Base-by-base conservation (phyloP, 108 stramenopile genomes). In the Discostella stelligeroides region DNA sequence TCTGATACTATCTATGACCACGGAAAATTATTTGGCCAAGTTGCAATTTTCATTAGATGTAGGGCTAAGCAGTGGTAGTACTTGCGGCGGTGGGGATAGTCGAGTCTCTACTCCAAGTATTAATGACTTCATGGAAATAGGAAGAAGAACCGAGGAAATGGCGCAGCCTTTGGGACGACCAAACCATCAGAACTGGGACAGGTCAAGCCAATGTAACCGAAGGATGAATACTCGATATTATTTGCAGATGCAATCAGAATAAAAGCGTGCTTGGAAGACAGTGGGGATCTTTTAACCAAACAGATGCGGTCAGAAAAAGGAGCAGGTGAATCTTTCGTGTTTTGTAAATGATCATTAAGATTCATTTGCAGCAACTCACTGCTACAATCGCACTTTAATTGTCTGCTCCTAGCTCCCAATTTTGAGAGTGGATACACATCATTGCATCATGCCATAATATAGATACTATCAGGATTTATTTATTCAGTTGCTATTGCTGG, bases 171-270 rank as follows among this genome's bases (percentile, higher is more conserved):
- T 47, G 59, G 55, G 39, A 60, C 60, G 9, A 57, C 42, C 14
- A 17, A 56, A 7, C 34, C 55, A 29, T 46, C 65, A 15, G 65
- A 17, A 11, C 23, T 76, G 13, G 75, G 80, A 28, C 61, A 75
- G 42, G 77, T 73, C 1, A 76, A 84, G 48, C 82, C 81, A 14
- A 73, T 86, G 72, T 80, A 82, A 79, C 88, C 92, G 13, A 94
- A 91, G 62, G 92, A 93, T 65, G 92, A 93, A 61, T 93, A 30
- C 82, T 90, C 4, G 92, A 90, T 64, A 86, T 93, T 27, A 93
- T 93, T 75, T 80, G 89, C 13, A 88, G 89, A 12, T 93, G 18
- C 77, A 86, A 11, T 54, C 82, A 23, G 92, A 94, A 63, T 89
- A 92, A 60, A 85, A 88, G 76, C 70, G 84, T 20, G 85, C 85